Conservation (phyloP, 352 stramenopile genomes). For the Globisporangium spiculum region DNA sequence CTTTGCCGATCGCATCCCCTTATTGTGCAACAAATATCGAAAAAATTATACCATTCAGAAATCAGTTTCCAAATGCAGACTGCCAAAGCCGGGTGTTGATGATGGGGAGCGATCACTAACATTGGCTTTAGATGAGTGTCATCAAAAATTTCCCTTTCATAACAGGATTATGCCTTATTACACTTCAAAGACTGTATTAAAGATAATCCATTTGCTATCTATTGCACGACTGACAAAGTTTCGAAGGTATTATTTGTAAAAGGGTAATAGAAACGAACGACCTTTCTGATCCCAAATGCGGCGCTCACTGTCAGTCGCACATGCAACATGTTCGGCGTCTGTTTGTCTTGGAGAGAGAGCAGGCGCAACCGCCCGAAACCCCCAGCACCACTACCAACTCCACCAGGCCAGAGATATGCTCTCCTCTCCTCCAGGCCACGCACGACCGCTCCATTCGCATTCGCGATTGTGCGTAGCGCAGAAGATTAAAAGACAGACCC, state of each 20-base stretch:
- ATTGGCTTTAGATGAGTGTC: background rate
- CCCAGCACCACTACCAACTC: background rate
- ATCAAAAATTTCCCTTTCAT: background rate
- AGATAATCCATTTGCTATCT: background rate
- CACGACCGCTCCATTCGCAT: background rate
- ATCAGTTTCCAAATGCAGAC: background rate
- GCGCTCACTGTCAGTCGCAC: background rate
- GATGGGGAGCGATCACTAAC: background rate
- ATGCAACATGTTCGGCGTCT: background rate
- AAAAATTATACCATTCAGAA: background rate
- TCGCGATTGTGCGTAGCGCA: slow-evolving; percentile 4
- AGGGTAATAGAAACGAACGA: background rate
- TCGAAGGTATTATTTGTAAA: background rate
- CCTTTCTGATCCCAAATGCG: slow-evolving; percentile 1
- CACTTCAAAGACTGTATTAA: background rate
- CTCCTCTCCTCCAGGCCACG: background rate
- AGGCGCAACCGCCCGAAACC: background rate
- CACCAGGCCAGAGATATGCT: background rate
- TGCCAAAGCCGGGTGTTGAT: background rate
- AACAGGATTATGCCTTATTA: background rate
- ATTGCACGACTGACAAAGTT: background rate
- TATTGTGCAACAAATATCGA: background rate
- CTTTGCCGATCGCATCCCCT: slow-evolving; percentile 1
- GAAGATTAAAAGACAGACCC: slow-evolving; percentile 6
- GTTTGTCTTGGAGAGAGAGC: background rate